These are phyloP conservation scores for Chionographis japonica DNA, from an alignment of 106 monocot genomes.

Conservation along the genomic window DNA sequence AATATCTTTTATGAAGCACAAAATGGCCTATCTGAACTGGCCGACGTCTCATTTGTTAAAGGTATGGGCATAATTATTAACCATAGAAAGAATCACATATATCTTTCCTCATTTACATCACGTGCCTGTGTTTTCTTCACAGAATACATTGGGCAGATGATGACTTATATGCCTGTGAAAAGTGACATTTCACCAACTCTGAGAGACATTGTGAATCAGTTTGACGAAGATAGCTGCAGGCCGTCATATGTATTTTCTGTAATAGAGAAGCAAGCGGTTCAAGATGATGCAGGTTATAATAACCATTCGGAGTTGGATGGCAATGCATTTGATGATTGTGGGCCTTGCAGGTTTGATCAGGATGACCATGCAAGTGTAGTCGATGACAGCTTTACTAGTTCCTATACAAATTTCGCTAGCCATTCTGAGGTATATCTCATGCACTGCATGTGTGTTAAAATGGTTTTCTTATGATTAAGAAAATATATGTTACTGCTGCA, in stretches of 20 bases:
- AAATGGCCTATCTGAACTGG: constrained; percentile 27
- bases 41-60: constrained; percentile 82
- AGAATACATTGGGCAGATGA: constrained; percentile 79
- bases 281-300: constrained; percentile 24
- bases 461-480: neutral
- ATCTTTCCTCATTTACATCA: neutral
- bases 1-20: constrained; percentile 36
- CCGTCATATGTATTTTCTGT: constrained; percentile 16
- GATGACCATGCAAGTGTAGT: constrained; percentile 41
- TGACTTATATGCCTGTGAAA: constrained; percentile 32
- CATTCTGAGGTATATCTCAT: constrained; percentile 51
- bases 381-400: constrained; percentile 35
- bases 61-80: constrained; percentile 24
- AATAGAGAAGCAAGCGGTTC: constrained; percentile 12
- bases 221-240: constrained; percentile 68
- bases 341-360: constrained; percentile 36
- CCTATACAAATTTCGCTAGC: constrained; percentile 23
- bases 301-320: constrained; percentile 20
- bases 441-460: neutral
- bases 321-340: constrained; percentile 33
- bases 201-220: constrained; percentile 56
- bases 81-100: too few species aligned
- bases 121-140: constrained; percentile 9
- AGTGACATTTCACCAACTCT: constrained; percentile 83
- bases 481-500: constrained; percentile 24